Evolutionary conservation across 2,329 filamentous ascomycete species (phyloP).

Genomic region (Hirsutella minnesotensis): DNA sequence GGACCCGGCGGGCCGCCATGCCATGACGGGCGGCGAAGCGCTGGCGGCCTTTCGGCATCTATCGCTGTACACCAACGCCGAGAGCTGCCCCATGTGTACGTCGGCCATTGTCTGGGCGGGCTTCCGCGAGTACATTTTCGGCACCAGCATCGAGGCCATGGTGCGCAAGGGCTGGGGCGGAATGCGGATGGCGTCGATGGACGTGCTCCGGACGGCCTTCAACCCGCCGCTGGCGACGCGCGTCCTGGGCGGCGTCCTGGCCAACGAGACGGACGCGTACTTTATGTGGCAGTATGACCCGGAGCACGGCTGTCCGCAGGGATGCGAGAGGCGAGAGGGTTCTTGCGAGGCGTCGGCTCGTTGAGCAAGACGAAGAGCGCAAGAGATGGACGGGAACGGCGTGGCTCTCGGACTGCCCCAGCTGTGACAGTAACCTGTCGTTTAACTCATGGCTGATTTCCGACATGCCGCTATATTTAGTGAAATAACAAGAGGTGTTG

Average conservation of each 20-base stretch:
- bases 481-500: too few species aligned
- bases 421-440: too few species aligned
- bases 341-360: not conserved
- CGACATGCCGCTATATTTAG: too few species aligned
- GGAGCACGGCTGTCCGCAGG: not conserved
- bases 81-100: constrained; percentile 47
- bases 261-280: constrained; percentile 39
- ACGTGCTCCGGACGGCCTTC: constrained; percentile 32
- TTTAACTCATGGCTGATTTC: too few species aligned
- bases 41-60: constrained; percentile 32
- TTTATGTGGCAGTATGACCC: constrained; percentile 42
- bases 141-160: constrained; percentile 35
- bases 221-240: constrained; percentile 20
- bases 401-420: too few species aligned
- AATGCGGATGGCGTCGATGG: constrained; percentile 31
- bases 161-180: constrained; percentile 36
- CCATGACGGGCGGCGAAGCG: constrained; percentile 25
- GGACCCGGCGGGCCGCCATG: constrained; percentile 30
- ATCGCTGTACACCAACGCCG: constrained; percentile 44
- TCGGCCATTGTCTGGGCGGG: constrained; percentile 43
- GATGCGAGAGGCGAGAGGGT: constrained; percentile 1
- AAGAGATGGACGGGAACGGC: too few species aligned
- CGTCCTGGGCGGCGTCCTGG: constrained; percentile 31
- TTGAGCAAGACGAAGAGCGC: not conserved
- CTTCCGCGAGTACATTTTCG: constrained; percentile 43